Conservation (phyloP, 306 rosid genomes). For the Carpinus fangiana region DNA sequence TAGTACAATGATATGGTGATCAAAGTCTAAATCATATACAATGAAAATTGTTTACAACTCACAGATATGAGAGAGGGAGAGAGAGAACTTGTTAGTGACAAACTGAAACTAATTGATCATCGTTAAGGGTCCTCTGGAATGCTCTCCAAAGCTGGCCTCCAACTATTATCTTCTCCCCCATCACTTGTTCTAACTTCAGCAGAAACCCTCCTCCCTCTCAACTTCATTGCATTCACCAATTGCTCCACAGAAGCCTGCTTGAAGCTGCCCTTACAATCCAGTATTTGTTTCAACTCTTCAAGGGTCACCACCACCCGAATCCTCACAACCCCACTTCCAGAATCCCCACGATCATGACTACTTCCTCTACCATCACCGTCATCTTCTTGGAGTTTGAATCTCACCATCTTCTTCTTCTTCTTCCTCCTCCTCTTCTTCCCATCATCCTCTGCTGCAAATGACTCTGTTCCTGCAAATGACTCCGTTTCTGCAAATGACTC, state of each 20-base stretch:
- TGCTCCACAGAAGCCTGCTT: slow-evolving; percentile 46
- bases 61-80: neutral
- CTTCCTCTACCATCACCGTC: neutral
- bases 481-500: neutral
- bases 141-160: slow-evolving; percentile 66
- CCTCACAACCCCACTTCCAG: slow-evolving; percentile 62
- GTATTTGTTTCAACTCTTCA: slow-evolving; percentile 62
- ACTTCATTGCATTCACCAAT: slow-evolving; percentile 52
- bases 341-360: neutral
- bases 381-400: slow-evolving; percentile 29
- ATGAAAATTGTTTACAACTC: slow-evolving; percentile 14
- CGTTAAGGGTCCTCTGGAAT: slow-evolving; percentile 57
- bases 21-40: slow-evolving; percentile 25
- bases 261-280: slow-evolving; percentile 36
- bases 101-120: neutral
- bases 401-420: slow-evolving; percentile 32
- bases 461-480: neutral
- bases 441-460: slow-evolving; percentile 12
- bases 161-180: slow-evolving; percentile 21
- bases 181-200: slow-evolving; percentile 24
- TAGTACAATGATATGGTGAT: slow-evolving; percentile 30
- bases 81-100: slow-evolving; percentile 4
- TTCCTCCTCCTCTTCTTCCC: too few species aligned
- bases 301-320: slow-evolving; percentile 71
- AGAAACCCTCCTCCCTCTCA: slow-evolving; percentile 46